Evolutionary conservation across 495 filamentous ascomycete species (phyloP).

Genomic region (Pseudomonodictys pantanalensis): DNA sequence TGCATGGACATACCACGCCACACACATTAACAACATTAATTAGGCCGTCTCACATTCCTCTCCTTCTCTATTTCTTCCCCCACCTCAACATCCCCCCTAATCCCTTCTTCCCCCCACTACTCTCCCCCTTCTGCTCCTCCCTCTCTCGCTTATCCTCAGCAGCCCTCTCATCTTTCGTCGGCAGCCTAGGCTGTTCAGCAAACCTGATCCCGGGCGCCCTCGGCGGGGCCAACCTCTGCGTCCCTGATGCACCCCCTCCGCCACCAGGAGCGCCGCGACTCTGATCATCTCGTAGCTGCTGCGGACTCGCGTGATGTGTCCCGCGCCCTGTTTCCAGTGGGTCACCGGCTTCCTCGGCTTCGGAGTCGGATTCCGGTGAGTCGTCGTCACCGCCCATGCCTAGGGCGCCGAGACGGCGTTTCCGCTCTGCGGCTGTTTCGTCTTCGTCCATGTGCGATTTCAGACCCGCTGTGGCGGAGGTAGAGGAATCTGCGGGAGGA

Average conservation of each 20-base stretch:
- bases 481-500: neutral
- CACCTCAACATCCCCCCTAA: slow-evolving; percentile 56
- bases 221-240: neutral
- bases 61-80: too few relatives aligned
- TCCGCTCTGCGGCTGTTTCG: slow-evolving; percentile 80
- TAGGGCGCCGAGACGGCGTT: slow-evolving; percentile 80
- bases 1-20: too few relatives aligned
- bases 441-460: slow-evolving; percentile 48
- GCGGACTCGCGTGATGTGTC: slow-evolving; percentile 12
- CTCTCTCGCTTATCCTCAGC: slow-evolving; percentile 63
- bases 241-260: slow-evolving; percentile 27
- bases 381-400: slow-evolving; percentile 59
- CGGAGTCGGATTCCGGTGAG: slow-evolving; percentile 33
- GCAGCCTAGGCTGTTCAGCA: slow-evolving; percentile 42
- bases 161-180: slow-evolving; percentile 44
- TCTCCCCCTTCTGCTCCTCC: slow-evolving; percentile 70
- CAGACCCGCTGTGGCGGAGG: slow-evolving; percentile 18
- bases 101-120: slow-evolving; percentile 52
- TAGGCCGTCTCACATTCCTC: too few relatives aligned
- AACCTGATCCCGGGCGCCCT: slow-evolving; percentile 48
- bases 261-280: too few relatives aligned
- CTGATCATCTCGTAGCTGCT: slow-evolving; percentile 28
- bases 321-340: slow-evolving; percentile 19
- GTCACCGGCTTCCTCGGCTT: slow-evolving; percentile 51
- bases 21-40: too few relatives aligned